Conservation (phyloP, 352 stramenopile genomes). For the Globisporangium paddicum region DNA sequence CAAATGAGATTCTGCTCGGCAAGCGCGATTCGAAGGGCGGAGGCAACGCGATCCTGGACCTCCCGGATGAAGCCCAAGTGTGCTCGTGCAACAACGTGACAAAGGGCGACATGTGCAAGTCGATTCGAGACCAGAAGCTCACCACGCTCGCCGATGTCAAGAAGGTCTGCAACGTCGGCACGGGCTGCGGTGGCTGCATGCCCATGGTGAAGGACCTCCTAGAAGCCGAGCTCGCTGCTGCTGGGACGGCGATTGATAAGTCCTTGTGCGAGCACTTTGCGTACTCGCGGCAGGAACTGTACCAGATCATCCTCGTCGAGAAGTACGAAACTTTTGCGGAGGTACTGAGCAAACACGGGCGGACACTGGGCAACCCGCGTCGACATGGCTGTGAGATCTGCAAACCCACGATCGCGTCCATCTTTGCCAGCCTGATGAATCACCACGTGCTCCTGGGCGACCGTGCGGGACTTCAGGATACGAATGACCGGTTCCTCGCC, state of each 20-base stretch:
- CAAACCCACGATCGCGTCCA: conserved; percentile 88
- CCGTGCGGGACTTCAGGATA: conserved; percentile 84
- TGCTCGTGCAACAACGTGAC: conserved; percentile 93
- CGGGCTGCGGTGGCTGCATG: conserved; percentile 89
- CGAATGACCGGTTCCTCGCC: conserved; percentile 89
- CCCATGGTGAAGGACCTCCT: conserved; percentile 89
- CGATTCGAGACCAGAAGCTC: conserved; percentile 77
- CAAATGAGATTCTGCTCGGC: conserved; percentile 54
- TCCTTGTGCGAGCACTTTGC: conserved; percentile 90
- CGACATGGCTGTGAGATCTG: conserved; percentile 90
- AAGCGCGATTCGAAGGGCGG: conserved; percentile 27
- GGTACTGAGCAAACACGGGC: conserved; percentile 76
- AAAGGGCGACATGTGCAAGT: conserved; percentile 66
- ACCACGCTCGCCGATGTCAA: conserved; percentile 74
- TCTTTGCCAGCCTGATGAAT: conserved; percentile 90
- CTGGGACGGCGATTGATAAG: conserved; percentile 86
- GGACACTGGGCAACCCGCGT: conserved; percentile 30
- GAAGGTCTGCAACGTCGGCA: conserved; percentile 83
- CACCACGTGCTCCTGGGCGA: conserved; percentile 78
- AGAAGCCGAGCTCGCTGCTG: conserved; percentile 70
- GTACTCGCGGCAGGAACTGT: conserved; percentile 88
- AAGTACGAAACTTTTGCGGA: conserved; percentile 86
- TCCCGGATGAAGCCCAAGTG: conserved; percentile 80
- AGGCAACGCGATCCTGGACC: conserved; percentile 38
- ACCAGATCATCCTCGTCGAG: conserved; percentile 82